These are phyloP conservation scores for Forsythia viridissima DNA, from an alignment of 257 asterid species.

Conservation along the genomic window DNA sequence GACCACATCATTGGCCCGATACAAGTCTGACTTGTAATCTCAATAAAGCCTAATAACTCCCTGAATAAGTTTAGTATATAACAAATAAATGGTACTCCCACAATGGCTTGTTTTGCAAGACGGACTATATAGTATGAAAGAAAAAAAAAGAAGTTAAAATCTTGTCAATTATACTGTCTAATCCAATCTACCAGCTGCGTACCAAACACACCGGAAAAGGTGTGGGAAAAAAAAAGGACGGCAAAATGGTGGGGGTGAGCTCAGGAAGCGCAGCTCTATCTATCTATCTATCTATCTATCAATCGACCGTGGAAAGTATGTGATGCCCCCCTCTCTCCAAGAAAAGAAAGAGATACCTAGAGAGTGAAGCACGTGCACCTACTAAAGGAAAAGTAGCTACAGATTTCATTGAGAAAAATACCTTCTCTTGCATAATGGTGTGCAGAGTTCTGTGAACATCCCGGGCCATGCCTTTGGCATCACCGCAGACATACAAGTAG, in stretches of 20 bases:
- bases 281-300: no score
- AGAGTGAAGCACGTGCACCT: conserved; percentile 10
- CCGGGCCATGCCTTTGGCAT: conserved; percentile 99
- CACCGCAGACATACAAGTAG: conserved; percentile 88
- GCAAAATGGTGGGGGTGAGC: not conserved
- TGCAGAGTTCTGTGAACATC: conserved; percentile 97
- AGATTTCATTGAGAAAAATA: conserved; percentile 21
- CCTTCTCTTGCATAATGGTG: conserved; percentile 89
- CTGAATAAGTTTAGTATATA: not conserved
- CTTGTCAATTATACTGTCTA: not conserved
- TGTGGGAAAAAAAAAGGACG: conserved; percentile 14
- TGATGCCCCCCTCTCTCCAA: not conserved
- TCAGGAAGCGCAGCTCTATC: no score
- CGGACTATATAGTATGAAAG: not conserved
- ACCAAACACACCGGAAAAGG: not conserved
- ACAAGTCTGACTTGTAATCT: no score
- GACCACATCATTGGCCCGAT: not conserved
- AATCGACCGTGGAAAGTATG: no score
- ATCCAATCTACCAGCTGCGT: conserved; percentile 4
- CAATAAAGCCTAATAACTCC: no score
- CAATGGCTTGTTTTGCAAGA: not conserved
- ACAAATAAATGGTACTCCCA: no score
- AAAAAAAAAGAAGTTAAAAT: not conserved
- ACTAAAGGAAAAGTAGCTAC: not conserved
- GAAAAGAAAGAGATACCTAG: not conserved